Conservation (phyloP, 805 yeast genomes). For the Saccharomycopsis amapae region DNA sequence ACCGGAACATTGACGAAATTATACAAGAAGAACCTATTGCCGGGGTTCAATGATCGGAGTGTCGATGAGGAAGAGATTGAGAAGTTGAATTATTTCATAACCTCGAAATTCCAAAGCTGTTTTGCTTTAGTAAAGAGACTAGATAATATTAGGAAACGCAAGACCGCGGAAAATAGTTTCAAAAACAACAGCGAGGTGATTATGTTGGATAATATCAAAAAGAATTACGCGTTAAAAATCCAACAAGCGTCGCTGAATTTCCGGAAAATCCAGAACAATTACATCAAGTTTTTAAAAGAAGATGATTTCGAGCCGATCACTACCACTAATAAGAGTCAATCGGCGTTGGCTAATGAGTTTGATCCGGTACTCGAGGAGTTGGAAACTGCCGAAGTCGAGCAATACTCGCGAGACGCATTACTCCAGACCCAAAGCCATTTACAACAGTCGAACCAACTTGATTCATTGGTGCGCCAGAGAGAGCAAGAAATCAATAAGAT, state of each 20-base stretch:
- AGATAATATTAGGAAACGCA: slow-evolving; percentile 35
- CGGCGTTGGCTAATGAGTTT: slow-evolving; percentile 11
- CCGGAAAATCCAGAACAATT: slow-evolving; percentile 82
- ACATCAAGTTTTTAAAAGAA: slow-evolving; percentile 74
- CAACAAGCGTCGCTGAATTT: slow-evolving; percentile 74
- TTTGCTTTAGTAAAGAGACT: slow-evolving; percentile 69
- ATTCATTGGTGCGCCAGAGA: slow-evolving; percentile 42
- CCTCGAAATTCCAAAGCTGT: slow-evolving; percentile 70
- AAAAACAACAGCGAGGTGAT: slow-evolving; percentile 41
- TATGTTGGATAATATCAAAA: slow-evolving; percentile 74
- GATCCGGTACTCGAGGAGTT: slow-evolving; percentile 30
- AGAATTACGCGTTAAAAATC: slow-evolving; percentile 75
- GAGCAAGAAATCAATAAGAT: slow-evolving; percentile 85
- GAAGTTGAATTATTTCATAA: slow-evolving; percentile 62
- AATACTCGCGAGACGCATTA: slow-evolving; percentile 47
- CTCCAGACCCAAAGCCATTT: slow-evolving; percentile 38
- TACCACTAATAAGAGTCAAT: slow-evolving; percentile 25
- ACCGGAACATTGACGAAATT: slow-evolving; percentile 57
- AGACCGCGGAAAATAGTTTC: slow-evolving; percentile 30
- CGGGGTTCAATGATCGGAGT: slow-evolving; percentile 79
- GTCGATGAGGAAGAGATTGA: slow-evolving; percentile 75
- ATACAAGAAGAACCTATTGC: slow-evolving; percentile 77
- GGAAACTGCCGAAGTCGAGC: slow-evolving; percentile 37
- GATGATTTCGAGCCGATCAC: slow-evolving; percentile 53
- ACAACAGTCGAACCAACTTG: slow-evolving; percentile 24